phyloP scores from a whole-genome alignment of 768 basidiomycete species.

The Xerocomellus chrysenteron region DNA sequence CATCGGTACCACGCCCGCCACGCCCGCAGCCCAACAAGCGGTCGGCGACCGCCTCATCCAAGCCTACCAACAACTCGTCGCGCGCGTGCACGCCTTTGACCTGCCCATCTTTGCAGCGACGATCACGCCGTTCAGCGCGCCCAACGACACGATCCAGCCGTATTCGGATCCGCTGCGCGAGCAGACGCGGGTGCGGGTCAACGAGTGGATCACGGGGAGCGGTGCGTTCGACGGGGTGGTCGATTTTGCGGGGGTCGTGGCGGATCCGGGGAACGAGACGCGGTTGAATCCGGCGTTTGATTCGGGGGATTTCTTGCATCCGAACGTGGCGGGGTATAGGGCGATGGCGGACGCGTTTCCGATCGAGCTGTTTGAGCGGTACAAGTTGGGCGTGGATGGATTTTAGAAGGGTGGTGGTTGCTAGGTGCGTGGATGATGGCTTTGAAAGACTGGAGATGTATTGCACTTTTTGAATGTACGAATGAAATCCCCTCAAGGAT shows the following conservation, averaged over 20 bases:
- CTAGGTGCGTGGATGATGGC: not conserved
- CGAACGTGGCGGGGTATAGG: conserved; percentile 4
- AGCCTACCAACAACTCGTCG: not conserved
- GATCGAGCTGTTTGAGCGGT: not conserved
- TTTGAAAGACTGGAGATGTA: no score
- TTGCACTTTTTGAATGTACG: no score
- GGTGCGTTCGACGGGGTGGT: conserved; percentile 1
- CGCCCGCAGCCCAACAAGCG: not conserved
- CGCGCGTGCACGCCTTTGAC: not conserved
- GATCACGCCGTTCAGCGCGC: not conserved
- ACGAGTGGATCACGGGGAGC: not conserved
- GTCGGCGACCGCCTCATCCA: conserved; percentile 6
- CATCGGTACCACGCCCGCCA: not conserved
- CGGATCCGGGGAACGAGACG: conserved; percentile 4
- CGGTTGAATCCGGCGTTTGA: not conserved
- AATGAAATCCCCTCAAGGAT: no score
- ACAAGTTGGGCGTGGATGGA: not conserved
- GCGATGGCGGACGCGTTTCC: conserved; percentile 1
- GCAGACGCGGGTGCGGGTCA: conserved; percentile 1
- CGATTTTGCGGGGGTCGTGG: conserved; percentile 8
- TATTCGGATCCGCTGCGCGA: not conserved
- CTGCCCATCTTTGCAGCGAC: conserved; percentile 7
- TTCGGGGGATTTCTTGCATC: conserved; percentile 1
- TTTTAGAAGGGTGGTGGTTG: not conserved
- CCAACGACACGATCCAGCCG: not conserved